Evolutionary conservation across 2,329 filamentous ascomycete species (phyloP), one percentile per base, ranked within the genome.

Genomic region (Penicillium rolfsii): DNA sequence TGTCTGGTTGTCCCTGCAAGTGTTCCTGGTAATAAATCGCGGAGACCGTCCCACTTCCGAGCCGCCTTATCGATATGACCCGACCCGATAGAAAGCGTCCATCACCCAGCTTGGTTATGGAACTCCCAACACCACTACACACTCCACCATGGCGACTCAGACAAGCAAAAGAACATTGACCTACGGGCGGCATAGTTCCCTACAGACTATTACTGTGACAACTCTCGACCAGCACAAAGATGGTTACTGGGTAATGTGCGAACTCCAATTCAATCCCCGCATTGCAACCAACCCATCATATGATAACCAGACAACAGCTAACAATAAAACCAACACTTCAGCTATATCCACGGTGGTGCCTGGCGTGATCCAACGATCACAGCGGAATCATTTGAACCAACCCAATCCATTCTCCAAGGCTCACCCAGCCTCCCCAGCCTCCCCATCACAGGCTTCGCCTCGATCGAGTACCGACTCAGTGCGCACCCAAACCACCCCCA

Each of bases 321-420:
- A 60, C 45, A 9, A 12, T 38, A 46, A 35, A 3, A 5, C 19
- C 22, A 11, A 28, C 30, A 24, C 36, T 36, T 4, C 55, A 79
- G 77, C 57, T 81, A 78, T 62, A 79, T 83, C 60, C 81, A 83
- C 65, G 81, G 81, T 46, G 81, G 81, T 57, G 81, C 80, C 65
- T 83, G 81, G 77, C 76, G 81, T 46, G 81, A 82, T 62, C 80
- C 80, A 53, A 70, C 66, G 11, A 71, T 79, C 40, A 77, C 75
- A 12, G 70, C 76, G 3, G 57, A 64, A 7, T 71, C 71, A 1
- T 77, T 82, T 62, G 62, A 71, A 8, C 70, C 73, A 4, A 74
- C 79, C 2, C 66, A 76, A 35, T 67, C 71, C 0, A 62, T 71
- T 45, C 71, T 80, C 11, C 71, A 75, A 28, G 64, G 63, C 22